Evolutionary conservation across 1,284 basidiomycete genomes (phyloP).

Genomic region (Serendipita sp.): DNA sequence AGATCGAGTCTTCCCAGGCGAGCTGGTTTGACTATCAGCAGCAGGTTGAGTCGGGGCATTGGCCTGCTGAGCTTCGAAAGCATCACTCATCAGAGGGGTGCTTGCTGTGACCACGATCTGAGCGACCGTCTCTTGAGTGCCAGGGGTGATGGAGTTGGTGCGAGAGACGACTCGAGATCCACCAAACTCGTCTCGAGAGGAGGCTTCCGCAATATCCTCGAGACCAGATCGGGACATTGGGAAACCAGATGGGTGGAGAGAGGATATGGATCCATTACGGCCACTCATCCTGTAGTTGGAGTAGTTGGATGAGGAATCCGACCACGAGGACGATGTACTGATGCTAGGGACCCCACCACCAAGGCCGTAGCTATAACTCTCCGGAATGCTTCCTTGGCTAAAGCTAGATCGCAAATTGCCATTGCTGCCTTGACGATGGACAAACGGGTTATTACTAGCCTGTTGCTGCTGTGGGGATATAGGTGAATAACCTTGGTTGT

Average conservation of each 20-base stretch:
- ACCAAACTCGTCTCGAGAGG: background rate
- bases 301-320: background rate
- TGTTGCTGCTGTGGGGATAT: background rate
- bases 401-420: background rate
- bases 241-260: background rate
- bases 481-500: background rate
- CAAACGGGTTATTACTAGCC: background rate
- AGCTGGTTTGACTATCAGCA: background rate
- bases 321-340: background rate
- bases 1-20: background rate
- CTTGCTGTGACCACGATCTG: slow-evolving; percentile 4
- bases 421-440: slow-evolving; percentile 1
- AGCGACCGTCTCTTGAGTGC: background rate
- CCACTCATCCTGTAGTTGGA: background rate
- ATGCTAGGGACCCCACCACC: background rate
- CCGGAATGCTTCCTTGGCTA: background rate
- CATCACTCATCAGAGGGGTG: background rate
- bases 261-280: background rate
- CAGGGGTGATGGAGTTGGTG: background rate
- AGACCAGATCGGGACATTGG: slow-evolving; percentile 6
- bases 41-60: background rate
- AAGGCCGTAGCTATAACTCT: background rate
- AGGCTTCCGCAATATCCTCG: background rate
- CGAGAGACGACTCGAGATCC: background rate
- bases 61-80: background rate